Evolutionary conservation across 2,329 filamentous ascomycete species (phyloP), one percentile per base, ranked within the genome.

Genomic region (Rhytidhysteron rufulum): DNA sequence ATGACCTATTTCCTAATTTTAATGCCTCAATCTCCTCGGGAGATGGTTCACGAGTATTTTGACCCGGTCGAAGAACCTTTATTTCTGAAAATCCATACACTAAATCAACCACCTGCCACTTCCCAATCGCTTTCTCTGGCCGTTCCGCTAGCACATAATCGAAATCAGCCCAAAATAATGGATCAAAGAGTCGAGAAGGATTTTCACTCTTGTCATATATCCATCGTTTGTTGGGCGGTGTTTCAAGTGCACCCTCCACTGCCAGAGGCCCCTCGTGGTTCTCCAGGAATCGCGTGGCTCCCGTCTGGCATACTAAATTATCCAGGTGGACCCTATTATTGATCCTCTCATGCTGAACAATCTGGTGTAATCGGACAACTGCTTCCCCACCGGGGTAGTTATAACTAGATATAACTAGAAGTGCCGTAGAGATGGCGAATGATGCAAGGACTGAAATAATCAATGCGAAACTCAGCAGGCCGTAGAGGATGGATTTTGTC

Each of bases 361-460:
- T 31, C 18, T 49, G 43, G 43, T 74, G 70, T 1, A 76, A 62
- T 9, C 57, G 50, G 18, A 57, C 54, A 8, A 97, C 73, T 2
- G 90, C 93, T 43, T 86, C 79, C 17, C 88, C 93, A 34, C 93
- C 93, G 1, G 93, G 93, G 59, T 98, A 98, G 68, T 96, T 98
- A 42, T 94, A 80, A 11, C 86, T 84, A 0, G 89, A 95, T 44
- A 94, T 70, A 20, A 85, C 75, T 2, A 96, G 80, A 67, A 95
- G 80, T 22, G 68, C 75, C 3, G 74, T 72, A 41, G 84, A 87
- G 25, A 78, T 70, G 4, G 71, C 67, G 44, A 86, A 78, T 2
- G 81, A 78, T 4, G 68, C 63, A 1, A 83, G 44, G 1, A 86
- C 72, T 1, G 86, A 88, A 1, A 72, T 60, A 3, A 79, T 60